Percentiles rank a stretch among this genome's conserved stretches.
These are phyloP conservation scores for Penicillium sp. DNA, from an alignment of 2,329 filamentous ascomycete genomes.

Conservation along the genomic window DNA sequence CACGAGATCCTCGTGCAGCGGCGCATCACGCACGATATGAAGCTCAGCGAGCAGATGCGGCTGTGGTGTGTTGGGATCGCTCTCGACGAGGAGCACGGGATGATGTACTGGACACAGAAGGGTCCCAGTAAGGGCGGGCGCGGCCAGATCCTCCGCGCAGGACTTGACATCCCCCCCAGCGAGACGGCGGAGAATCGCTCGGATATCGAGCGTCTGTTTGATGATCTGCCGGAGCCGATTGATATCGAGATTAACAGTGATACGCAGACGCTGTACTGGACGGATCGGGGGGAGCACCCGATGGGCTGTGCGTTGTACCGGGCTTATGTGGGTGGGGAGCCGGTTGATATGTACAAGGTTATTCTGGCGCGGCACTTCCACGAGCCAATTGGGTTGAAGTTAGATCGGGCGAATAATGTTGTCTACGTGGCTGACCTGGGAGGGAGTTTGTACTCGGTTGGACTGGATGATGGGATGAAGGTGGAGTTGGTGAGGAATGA, in stretches of 20 bases:
- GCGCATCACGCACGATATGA: slow-evolving; percentile 12
- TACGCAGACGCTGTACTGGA: slow-evolving; percentile 58
- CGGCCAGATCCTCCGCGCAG: slow-evolving; percentile 58
- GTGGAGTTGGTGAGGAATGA: slow-evolving; percentile 22
- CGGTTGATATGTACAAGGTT: slow-evolving; percentile 5
- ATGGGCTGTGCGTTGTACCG: slow-evolving; percentile 57
- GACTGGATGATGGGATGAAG: slow-evolving; percentile 22
- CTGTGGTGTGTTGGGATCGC: slow-evolving; percentile 61
- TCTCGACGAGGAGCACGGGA: slow-evolving; percentile 45
- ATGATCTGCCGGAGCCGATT: slow-evolving; percentile 57
- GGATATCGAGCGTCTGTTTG: slow-evolving; percentile 49
- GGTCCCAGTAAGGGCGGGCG: slow-evolving; percentile 53
- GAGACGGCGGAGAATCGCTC: slow-evolving; percentile 38
- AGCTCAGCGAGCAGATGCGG: slow-evolving; percentile 33
- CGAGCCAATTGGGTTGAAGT: slow-evolving; percentile 29
- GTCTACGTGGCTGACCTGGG: slow-evolving; percentile 30
- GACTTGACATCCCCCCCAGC: slow-evolving; percentile 43
- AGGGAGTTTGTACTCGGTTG: slow-evolving; percentile 28
- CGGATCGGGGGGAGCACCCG: slow-evolving; percentile 61
- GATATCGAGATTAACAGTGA: slow-evolving; percentile 58
- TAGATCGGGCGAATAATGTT: slow-evolving; percentile 20
- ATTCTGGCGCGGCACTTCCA: slow-evolving; percentile 24
- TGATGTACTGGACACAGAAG: slow-evolving; percentile 65
- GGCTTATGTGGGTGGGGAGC: slow-evolving; percentile 19
- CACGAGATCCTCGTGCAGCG: slow-evolving; percentile 45